Evolutionary conservation across 805 yeast genomes (phyloP).

Genomic region (Teunomyces funiuensis): DNA sequence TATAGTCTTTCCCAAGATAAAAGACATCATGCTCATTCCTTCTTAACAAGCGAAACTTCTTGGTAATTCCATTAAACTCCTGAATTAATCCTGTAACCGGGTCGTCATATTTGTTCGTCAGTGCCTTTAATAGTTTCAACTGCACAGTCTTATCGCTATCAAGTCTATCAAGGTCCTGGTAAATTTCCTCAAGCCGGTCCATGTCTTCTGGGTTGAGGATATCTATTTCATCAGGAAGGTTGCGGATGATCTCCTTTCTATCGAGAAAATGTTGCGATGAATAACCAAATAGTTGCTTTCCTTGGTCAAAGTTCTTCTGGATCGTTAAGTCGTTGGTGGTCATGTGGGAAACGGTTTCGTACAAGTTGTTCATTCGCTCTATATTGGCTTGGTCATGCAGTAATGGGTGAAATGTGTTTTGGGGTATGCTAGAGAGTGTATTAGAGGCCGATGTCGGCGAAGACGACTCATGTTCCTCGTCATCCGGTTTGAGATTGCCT

Average conservation of each 20-base stretch:
- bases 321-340: slow-evolving; percentile 35
- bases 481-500: slow-evolving; percentile 24
- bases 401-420: slow-evolving; percentile 1
- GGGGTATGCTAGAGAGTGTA: background rate
- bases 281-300: slow-evolving; percentile 33
- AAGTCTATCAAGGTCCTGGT: slow-evolving; percentile 28
- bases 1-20: slow-evolving; percentile 28
- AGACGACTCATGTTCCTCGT: slow-evolving; percentile 2
- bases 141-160: slow-evolving; percentile 41
- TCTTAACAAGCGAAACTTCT: slow-evolving; percentile 37
- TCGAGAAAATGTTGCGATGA: slow-evolving; percentile 37
- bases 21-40: slow-evolving; percentile 32
- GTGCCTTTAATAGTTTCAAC: slow-evolving; percentile 34
- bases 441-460: slow-evolving; percentile 2
- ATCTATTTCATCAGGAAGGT: slow-evolving; percentile 38
- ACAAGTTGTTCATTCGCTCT: slow-evolving; percentile 20
- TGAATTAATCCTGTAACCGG: slow-evolving; percentile 28
- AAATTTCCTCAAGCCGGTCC: slow-evolving; percentile 30
- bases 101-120: slow-evolving; percentile 32
- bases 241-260: slow-evolving; percentile 28
- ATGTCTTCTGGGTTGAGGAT: slow-evolving; percentile 28
- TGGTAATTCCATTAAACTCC: slow-evolving; percentile 36
- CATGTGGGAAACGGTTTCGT: slow-evolving; percentile 35
- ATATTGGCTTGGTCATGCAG: slow-evolving; percentile 8
- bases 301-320: slow-evolving; percentile 36